Evolutionary conservation across 2,329 filamentous ascomycete species (phyloP).

Genomic region (Ploettnerulaceae sp.): DNA sequence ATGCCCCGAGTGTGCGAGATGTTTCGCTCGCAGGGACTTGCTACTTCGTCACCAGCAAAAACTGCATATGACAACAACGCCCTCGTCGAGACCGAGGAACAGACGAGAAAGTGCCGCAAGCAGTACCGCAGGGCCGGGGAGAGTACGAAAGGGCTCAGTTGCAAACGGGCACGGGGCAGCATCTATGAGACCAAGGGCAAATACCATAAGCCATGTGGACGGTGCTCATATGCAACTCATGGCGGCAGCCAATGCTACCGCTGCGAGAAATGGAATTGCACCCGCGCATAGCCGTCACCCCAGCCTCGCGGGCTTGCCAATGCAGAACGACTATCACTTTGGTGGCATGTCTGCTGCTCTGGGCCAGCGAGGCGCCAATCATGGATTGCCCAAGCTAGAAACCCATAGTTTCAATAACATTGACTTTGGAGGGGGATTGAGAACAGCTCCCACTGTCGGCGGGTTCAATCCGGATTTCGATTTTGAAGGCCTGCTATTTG

Average conservation of each 20-base stretch:
- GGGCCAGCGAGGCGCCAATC: conserved; percentile 60
- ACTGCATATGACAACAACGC: conserved; percentile 86
- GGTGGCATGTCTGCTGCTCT: conserved; percentile 66
- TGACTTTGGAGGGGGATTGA: conserved; percentile 63
- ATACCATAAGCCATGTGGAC: conserved; percentile 94
- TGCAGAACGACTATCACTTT: conserved; percentile 60
- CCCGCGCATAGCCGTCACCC: conserved; percentile 64
- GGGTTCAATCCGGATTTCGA: conserved; percentile 62
- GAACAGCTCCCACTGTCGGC: conserved; percentile 71
- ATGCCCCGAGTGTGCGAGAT: conserved; percentile 88
- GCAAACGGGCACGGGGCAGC: conserved; percentile 52
- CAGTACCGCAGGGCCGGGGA: conserved; percentile 60
- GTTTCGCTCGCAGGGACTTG: conserved; percentile 90
- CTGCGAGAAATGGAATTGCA: conserved; percentile 45
- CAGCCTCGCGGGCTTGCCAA: conserved; percentile 64
- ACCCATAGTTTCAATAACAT: conserved; percentile 64
- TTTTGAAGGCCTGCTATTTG: conserved; percentile 66
- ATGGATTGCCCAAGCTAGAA: conserved; percentile 76
- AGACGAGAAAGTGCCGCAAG: conserved; percentile 83
- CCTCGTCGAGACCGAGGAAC: conserved; percentile 79
- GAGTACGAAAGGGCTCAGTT: conserved; percentile 89
- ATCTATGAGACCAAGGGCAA: conserved; percentile 80
- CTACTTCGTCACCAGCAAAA: conserved; percentile 96
- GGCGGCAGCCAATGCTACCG: conserved; percentile 49
- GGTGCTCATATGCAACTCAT: conserved; percentile 68